Conservation (phyloP, 1,284 basidiomycete species). For the Ustilago shanxiensis region DNA sequence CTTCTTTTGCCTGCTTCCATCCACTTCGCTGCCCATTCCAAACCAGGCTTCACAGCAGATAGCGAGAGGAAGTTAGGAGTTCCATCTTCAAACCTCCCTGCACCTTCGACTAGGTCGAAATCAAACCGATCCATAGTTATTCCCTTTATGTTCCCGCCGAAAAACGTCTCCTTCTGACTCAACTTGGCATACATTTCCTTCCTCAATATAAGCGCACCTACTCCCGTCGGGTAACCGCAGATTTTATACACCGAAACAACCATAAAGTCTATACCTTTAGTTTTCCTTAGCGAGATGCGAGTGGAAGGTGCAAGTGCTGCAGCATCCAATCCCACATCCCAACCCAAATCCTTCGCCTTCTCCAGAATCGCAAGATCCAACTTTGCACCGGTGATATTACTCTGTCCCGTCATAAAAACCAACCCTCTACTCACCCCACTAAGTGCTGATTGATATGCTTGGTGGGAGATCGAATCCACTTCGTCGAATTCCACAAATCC, state of each 20-base stretch:
- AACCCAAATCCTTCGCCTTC: neutral
- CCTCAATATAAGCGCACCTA: constrained; percentile 23
- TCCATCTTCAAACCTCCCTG: constrained; percentile 39
- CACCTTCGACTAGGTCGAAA: constrained; percentile 25
- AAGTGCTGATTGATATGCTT: neutral
- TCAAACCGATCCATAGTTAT: constrained; percentile 42
- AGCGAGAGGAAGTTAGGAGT: constrained; percentile 24
- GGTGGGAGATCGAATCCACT: constrained; percentile 6
- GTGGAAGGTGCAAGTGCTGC: constrained; percentile 35
- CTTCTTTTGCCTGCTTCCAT: neutral
- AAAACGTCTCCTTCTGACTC: constrained; percentile 26
- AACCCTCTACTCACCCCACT: constrained; percentile 13
- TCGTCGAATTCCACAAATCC: constrained; percentile 31
- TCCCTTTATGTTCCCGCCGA: constrained; percentile 38
- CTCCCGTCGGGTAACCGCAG: constrained; percentile 32
- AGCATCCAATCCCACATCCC: constrained; percentile 35
- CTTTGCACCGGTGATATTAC: constrained; percentile 37
- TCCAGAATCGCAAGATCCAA: constrained; percentile 13
- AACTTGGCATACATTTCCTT: constrained; percentile 18
- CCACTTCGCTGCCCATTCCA: constrained; percentile 23
- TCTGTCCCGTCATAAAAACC: constrained; percentile 38
- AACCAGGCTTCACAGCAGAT: constrained; percentile 12
- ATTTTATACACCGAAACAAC: constrained; percentile 42
- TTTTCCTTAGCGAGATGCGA: constrained; percentile 5
- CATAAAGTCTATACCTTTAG: constrained; percentile 28